Conservation (phyloP, 257 asterid genomes). For the Jasminum sambac region DNA sequence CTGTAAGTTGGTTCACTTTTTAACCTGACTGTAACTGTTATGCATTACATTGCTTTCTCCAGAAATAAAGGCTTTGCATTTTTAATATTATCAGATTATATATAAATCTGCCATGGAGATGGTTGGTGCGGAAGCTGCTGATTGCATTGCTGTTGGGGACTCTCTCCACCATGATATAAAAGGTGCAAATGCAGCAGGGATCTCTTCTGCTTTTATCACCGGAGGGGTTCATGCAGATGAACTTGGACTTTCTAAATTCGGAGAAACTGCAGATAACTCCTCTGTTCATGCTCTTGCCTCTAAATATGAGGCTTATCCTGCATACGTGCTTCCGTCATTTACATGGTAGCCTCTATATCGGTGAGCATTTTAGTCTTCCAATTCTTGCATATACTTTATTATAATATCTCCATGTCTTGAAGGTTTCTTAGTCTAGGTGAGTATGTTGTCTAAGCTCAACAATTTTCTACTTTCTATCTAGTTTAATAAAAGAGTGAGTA, state of each 20-base stretch:
- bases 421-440: not conserved
- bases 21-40: not conserved
- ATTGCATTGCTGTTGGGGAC: conserved; percentile 90
- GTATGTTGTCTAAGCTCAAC: not conserved
- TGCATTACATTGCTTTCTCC: not conserved
- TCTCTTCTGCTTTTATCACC: conserved; percentile 63
- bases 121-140: conserved; percentile 66
- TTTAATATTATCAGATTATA: conserved; percentile 51
- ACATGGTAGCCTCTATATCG: conserved; percentile 53
- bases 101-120: conserved; percentile 76
- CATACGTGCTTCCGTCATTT: conserved; percentile 77
- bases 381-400: not conserved
- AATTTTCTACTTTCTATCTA: not conserved
- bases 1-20: not conserved
- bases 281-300: conserved; percentile 58
- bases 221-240: conserved; percentile 85
- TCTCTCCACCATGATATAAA: conserved; percentile 95
- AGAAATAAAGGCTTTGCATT: not conserved
- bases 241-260: conserved; percentile 67
- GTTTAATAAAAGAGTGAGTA: not conserved
- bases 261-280: conserved; percentile 61
- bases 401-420: too few relatives aligned
- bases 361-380: conserved; percentile 18
- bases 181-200: conserved; percentile 81
- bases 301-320: conserved; percentile 66